phyloP scores from a whole-genome alignment of 202 grass and related monocot species.

The Cymbopogon flexuosus region DNA sequence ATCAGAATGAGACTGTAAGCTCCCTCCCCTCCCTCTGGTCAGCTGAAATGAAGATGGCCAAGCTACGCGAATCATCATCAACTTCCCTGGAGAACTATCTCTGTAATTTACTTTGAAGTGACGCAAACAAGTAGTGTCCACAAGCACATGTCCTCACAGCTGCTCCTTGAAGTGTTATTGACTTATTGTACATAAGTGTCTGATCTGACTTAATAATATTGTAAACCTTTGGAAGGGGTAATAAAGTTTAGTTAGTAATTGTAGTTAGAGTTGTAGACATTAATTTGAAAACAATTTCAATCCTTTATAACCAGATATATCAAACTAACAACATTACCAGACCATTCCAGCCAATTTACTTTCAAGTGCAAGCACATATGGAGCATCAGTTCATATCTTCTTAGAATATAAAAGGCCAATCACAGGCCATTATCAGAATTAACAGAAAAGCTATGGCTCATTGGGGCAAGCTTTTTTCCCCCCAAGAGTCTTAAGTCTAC shows the following conservation, averaged over 20 bases:
- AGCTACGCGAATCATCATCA: background rate
- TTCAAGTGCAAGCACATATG: background rate
- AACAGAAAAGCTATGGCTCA: background rate
- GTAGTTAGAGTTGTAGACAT: background rate
- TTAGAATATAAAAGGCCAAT: conserved; percentile 6
- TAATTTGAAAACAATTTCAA: conserved; percentile 4
- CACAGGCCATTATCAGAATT: background rate
- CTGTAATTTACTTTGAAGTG: conserved; percentile 7
- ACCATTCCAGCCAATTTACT: background rate
- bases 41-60: background rate
- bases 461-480: background rate
- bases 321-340: background rate
- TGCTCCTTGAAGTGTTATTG: background rate
- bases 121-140: background rate
- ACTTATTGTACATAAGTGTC: background rate
- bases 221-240: background rate
- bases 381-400: background rate
- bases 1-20: background rate
- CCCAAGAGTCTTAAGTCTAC: background rate
- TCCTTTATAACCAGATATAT: conserved; percentile 1
- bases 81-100: background rate
- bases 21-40: background rate
- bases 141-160: background rate
- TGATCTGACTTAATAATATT: conserved; percentile 2
- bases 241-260: background rate